These are phyloP conservation scores for Zizania palustris DNA, from an alignment of 202 grass and related monocot species.

Conservation along the genomic window DNA sequence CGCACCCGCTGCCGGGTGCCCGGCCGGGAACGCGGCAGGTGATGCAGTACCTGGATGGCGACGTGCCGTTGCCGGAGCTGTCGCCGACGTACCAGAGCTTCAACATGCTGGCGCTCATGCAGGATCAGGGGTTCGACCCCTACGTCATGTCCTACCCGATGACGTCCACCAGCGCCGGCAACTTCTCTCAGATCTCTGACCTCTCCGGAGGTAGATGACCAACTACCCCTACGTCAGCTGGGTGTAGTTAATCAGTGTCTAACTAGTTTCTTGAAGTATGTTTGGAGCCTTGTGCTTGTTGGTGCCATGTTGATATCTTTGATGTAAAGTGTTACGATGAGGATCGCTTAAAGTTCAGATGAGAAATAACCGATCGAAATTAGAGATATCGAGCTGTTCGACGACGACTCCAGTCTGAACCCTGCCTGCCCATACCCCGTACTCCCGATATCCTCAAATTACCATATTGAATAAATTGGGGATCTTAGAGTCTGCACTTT, in stretches of 20 bases:
- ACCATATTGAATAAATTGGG: neutral
- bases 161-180: conserved; percentile 39
- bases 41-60: conserved; percentile 56
- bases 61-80: conserved; percentile 56
- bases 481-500: neutral
- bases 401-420: neutral
- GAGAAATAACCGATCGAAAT: neutral
- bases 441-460: neutral
- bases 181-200: conserved; percentile 44
- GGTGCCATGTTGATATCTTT: conserved; percentile 8
- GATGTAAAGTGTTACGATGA: conserved; percentile 4
- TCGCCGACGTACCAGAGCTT: conserved; percentile 48
- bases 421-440: neutral
- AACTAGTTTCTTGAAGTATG: neutral
- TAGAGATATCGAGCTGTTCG: neutral
- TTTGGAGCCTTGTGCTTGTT: neutral
- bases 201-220: conserved; percentile 60
- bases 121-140: conserved; percentile 57
- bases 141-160: conserved; percentile 55
- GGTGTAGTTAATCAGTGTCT: neutral
- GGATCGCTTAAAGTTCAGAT: neutral
- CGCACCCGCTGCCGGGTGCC: conserved; percentile 51
- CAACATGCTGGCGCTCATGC: conserved; percentile 51
- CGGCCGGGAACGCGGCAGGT: conserved; percentile 52
- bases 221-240: neutral